Evolutionary conservation across 176 grass and related monocot species (phyloP), one percentile per base, ranked within the genome.

Genomic region (Hyparrhenia diplandra): DNA sequence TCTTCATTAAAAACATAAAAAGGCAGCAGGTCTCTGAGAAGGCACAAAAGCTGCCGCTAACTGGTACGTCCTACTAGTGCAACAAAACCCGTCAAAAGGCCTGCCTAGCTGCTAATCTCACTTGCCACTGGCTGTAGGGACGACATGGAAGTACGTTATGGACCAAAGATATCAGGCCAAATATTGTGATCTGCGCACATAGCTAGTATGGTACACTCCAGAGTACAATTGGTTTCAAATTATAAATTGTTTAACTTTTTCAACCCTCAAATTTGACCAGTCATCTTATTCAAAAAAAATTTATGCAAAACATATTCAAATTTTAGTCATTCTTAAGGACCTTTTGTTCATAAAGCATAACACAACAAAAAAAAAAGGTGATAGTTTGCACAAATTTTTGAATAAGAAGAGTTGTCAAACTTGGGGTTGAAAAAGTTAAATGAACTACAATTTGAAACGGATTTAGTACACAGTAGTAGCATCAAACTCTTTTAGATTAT

Each of bases 31-130:
- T 37, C 24, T 47, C 36, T 77, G 21, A 71, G 69, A 85, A 74
- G 54, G 7, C 28, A 47, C n/a, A 35, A 64, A 83, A 65, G 35
- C 65, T 87, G 76, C 78, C 10, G 29, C 65, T 79, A 69, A 65
- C 21, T 8, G 17, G 40, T 64, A 60, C 54, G 18, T 24, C 63
- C n/a, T n/a, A n/a, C 71, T 58, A 71, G 55, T 24, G 45, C 60
- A 63, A 66, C 35, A 80, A 67, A 65, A 55, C 32, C 21, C 13
- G 24, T 78, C 55, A 83, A 86, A 72, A 83, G 18, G 28, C 2
- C 20, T 5, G 24, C 24, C n/a, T n/a, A n/a, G n/a, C n/a, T n/a
- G n/a, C 79, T 18, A 32, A 77, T 64, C 54, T 64, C 36, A 59
- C n/a, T 69, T 63, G 36, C 62, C 31, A 27, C 32, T 39, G 28